A percentile compares a stretch with the other conserved stretches of the same genome.
Conservation (phyloP, 2,329 filamentous ascomycete species). For the Phyllosticta ampelicida region DNA sequence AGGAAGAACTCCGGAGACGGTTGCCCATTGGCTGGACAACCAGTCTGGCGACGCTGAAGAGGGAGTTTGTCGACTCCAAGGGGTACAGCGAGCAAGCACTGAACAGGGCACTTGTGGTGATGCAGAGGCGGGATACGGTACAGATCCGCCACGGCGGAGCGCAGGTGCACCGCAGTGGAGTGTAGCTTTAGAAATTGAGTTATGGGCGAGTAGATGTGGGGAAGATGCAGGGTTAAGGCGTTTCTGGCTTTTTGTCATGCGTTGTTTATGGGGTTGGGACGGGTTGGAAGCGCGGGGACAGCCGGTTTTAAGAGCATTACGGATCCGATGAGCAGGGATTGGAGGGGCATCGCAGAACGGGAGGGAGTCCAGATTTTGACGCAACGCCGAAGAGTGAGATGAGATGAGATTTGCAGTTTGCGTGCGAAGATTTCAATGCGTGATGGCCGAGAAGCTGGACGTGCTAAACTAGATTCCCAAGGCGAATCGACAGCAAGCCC, state of each 20-base stretch:
- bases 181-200: constrained; percentile 29
- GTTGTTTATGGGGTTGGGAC: background rate
- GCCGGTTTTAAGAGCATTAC: background rate
- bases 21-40: constrained; percentile 95
- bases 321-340: background rate
- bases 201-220: background rate
- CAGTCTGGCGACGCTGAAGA: constrained; percentile 70
- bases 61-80: constrained; percentile 86
- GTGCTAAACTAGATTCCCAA: background rate
- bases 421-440: too few species aligned
- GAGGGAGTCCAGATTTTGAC: background rate
- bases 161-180: constrained; percentile 64
- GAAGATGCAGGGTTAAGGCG: background rate
- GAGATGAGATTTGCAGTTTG: background rate
- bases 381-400: background rate
- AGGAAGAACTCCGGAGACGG: constrained; percentile 76
- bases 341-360: background rate
- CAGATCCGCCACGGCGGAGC: constrained; percentile 67
- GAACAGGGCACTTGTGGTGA: constrained; percentile 70
- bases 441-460: too few species aligned
- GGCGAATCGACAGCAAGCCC: too few species aligned
- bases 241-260: background rate
- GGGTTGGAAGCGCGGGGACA: background rate
- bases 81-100: constrained; percentile 82
- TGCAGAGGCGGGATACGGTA: constrained; percentile 80